Conservation (phyloP, 1,284 basidiomycete species). For the Melampsora americana region DNA sequence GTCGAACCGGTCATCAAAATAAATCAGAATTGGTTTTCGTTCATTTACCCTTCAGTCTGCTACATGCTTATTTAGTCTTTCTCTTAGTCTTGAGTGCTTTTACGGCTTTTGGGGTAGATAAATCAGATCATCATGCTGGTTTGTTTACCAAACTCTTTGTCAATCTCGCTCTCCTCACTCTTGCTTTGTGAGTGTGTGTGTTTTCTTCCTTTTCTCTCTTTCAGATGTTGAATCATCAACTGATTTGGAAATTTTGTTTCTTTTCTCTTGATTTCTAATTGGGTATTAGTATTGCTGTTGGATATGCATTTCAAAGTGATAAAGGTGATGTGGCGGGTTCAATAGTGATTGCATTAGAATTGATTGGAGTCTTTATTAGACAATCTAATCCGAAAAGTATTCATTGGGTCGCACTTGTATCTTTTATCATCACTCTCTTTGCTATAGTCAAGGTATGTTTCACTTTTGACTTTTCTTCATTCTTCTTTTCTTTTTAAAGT, state of each 20-base stretch:
- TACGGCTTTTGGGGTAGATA: slow-evolving; percentile 53
- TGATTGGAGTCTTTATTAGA: slow-evolving; percentile 25
- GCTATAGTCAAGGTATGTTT: slow-evolving; percentile 29
- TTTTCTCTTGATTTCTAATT: too few relatives aligned
- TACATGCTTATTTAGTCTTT: slow-evolving; percentile 49
- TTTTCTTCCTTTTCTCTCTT: neutral
- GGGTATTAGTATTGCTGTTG: slow-evolving; percentile 52
- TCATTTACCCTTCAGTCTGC: slow-evolving; percentile 55
- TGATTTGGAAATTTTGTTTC: neutral
- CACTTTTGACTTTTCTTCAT: too few relatives aligned
- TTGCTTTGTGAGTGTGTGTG: slow-evolving; percentile 49
- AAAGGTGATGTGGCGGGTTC: slow-evolving; percentile 55
- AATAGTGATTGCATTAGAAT: slow-evolving; percentile 46
- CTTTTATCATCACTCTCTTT: slow-evolving; percentile 29
- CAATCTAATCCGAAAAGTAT: slow-evolving; percentile 30
- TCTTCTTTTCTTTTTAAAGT: neutral
- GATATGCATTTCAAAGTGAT: slow-evolving; percentile 52
- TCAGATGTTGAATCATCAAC: neutral
- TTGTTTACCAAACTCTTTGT: slow-evolving; percentile 54
- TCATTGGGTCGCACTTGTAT: slow-evolving; percentile 33
- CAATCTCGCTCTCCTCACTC: slow-evolving; percentile 54
- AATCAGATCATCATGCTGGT: slow-evolving; percentile 51
- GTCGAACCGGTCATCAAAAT: slow-evolving; percentile 48
- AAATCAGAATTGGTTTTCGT: slow-evolving; percentile 52
- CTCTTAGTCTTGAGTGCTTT: slow-evolving; percentile 55